Percentiles rank a stretch among this genome's conserved stretches.
Conservation (phyloP, 2,329 filamentous ascomycete genomes). For the Thielaviopsis ethacetica region DNA sequence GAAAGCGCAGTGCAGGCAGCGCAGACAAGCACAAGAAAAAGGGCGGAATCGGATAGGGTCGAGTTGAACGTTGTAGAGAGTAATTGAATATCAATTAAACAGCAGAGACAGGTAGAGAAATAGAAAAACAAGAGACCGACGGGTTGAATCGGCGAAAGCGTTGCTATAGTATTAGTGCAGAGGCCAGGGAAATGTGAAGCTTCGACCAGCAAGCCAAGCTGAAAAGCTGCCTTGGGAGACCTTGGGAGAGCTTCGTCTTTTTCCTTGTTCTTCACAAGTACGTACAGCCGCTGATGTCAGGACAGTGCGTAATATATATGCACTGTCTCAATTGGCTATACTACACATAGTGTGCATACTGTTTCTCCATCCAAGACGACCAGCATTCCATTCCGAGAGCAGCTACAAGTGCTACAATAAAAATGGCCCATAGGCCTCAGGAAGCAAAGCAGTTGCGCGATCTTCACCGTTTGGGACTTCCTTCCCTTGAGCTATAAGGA, state of each 20-base stretch:
- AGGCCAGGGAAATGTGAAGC: neutral
- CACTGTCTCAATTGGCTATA: neutral
- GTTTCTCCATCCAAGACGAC: neutral
- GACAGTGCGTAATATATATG: neutral
- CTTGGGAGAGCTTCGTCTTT: neutral
- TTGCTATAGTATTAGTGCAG: no score
- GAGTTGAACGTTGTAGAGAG: no score
- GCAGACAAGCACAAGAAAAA: neutral
- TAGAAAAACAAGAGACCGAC: neutral
- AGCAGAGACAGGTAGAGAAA: no score
- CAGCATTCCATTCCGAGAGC: neutral
- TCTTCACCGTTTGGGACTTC: neutral
- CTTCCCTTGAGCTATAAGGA: neutral
- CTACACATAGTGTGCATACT: neutral
- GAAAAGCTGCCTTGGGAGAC: neutral
- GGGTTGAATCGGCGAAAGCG: neutral
- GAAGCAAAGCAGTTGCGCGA: neutral
- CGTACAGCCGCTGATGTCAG: slow-evolving; percentile 6
- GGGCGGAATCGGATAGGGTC: no score
- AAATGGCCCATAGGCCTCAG: neutral
- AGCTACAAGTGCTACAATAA: neutral
- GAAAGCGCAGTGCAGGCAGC: neutral
- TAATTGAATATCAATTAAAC: no score
- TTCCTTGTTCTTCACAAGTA: no score
- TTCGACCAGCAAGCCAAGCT: neutral